Conservation (phyloP, 139 green algal genomes). For the Tetraselmis chui region DNA sequence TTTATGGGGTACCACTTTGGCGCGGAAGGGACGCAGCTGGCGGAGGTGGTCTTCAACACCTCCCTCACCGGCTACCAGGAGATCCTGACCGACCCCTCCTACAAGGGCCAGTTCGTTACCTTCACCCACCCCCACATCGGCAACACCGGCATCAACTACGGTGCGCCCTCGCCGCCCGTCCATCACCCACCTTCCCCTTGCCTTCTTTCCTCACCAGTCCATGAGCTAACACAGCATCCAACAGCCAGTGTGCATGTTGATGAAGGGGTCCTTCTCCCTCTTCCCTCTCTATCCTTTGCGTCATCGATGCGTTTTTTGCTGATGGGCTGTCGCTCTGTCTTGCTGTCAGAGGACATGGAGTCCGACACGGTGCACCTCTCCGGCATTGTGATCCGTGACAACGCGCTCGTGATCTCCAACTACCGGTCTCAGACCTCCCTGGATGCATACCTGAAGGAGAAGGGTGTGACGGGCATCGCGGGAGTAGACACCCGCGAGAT, state of each 20-base stretch:
- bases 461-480: constrained; percentile 70
- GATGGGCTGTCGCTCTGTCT: no score
- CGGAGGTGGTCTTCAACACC: constrained; percentile 98
- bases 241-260: not conserved
- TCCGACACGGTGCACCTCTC: constrained; percentile 70
- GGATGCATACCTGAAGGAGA: constrained; percentile 68
- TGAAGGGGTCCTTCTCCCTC: not conserved
- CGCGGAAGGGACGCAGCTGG: constrained; percentile 65
- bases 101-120: constrained; percentile 94
- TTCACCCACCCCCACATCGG: constrained; percentile 98
- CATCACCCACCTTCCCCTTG: not conserved
- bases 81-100: constrained; percentile 96
- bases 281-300: no score
- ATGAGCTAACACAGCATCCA: constrained; percentile 15
- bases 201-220: constrained; percentile 1
- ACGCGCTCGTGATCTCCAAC: constrained; percentile 85
- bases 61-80: constrained; percentile 93
- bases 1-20: constrained; percentile 83
- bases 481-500: constrained; percentile 93
- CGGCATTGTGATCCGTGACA: constrained; percentile 80
- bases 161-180: constrained; percentile 25
- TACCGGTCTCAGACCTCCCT: constrained; percentile 86
- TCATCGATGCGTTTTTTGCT: no score
- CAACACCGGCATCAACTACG: constrained; percentile 93
- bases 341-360: constrained; percentile 93